phyloP scores from a whole-genome alignment of 331 rosid species.

The Pyrus hybrid region DNA sequence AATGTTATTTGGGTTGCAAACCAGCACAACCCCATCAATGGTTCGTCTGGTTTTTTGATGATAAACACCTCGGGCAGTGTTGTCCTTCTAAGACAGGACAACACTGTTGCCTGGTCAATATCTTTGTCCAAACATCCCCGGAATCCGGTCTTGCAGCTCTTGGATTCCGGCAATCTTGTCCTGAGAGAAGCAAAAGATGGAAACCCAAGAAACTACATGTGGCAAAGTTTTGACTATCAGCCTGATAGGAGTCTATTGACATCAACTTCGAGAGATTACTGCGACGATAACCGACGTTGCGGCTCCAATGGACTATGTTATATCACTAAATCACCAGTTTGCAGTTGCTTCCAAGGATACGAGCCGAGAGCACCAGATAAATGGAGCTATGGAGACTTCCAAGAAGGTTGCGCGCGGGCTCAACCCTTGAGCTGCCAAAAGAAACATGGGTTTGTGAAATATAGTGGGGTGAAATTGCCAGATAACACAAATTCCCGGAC shows the following conservation, averaged over 20 bases:
- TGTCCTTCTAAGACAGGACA: slow-evolving; percentile 28
- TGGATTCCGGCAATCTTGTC: slow-evolving; percentile 60
- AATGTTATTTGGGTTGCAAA: slow-evolving; percentile 19
- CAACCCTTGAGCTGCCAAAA: slow-evolving; percentile 18
- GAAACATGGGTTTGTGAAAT: slow-evolving; percentile 18
- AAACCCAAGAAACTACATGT: slow-evolving; percentile 15
- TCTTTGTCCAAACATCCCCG: slow-evolving; percentile 10
- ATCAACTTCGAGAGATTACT: slow-evolving; percentile 16
- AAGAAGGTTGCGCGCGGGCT: slow-evolving; percentile 35
- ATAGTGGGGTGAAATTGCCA: slow-evolving; percentile 32
- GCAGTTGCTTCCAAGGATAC: slow-evolving; percentile 43
- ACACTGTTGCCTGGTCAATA: slow-evolving; percentile 36
- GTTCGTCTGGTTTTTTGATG: slow-evolving; percentile 6
- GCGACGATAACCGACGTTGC: slow-evolving; percentile 30
- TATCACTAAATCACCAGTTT: slow-evolving; percentile 13
- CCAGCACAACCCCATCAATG: slow-evolving; percentile 2
- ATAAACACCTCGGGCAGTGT: slow-evolving; percentile 2
- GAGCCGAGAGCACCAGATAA: slow-evolving; percentile 9
- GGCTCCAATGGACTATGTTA: slow-evolving; percentile 36
- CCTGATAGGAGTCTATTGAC: slow-evolving; percentile 10
- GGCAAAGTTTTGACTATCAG: slow-evolving; percentile 66
- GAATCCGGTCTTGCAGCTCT: slow-evolving; percentile 30
- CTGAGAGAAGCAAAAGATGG: slow-evolving; percentile 18
- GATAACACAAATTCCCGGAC: slow-evolving; percentile 22
- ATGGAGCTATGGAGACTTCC: slow-evolving; percentile 18